Evolutionary conservation across 2,329 filamentous ascomycete species (phyloP), one percentile per base, ranked within the genome.

Genomic region (Stagonosporopsis chrysanthemi): DNA sequence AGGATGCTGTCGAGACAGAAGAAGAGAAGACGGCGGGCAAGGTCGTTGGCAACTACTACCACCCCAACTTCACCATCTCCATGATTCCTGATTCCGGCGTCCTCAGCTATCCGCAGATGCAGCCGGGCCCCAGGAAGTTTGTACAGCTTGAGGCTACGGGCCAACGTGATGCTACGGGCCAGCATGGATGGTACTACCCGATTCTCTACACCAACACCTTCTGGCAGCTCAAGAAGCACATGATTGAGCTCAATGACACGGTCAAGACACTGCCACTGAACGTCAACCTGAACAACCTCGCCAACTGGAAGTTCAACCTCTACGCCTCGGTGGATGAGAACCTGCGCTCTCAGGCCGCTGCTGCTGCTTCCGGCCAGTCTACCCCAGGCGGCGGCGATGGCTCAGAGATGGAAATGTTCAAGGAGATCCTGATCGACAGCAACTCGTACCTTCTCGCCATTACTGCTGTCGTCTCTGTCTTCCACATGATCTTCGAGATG

Each of bases 401-500:
- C 39, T 91, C 86, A 55, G 95, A 99, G 78, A 91, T 98, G 70
- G 95, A 99, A 75, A 92, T 97, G 85, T 88, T 99, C 81, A 99
- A 99, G 82, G 90, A 96, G 72, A 90, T 98, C 44, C 84, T 99
- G 36, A 84, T 98, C 35, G 92, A 98, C 79, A 97, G 92, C 26
- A 98, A 98, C 78, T 89, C 91, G 33, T 96, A 92, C 74, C 87
- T 99, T 28, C 86, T 99, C 36, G 88, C 84, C 24, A 88, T 96
- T 29, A 99, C 95, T 0, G 87, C 87, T 24, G 77, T 96, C 8
- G 95, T 96, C 67, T 93, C 88, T 63, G 84, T 99, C 56, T 83
- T 95, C 36, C 95, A 99, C 79, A 92, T 97, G 84, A 82, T 99
- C 66, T 94, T 99, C 63, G 95, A 99, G 79, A 93, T 90, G 72